Evolutionary conservation across 2,329 filamentous ascomycete species (phyloP).

Genomic region (Curvularia sp.): DNA sequence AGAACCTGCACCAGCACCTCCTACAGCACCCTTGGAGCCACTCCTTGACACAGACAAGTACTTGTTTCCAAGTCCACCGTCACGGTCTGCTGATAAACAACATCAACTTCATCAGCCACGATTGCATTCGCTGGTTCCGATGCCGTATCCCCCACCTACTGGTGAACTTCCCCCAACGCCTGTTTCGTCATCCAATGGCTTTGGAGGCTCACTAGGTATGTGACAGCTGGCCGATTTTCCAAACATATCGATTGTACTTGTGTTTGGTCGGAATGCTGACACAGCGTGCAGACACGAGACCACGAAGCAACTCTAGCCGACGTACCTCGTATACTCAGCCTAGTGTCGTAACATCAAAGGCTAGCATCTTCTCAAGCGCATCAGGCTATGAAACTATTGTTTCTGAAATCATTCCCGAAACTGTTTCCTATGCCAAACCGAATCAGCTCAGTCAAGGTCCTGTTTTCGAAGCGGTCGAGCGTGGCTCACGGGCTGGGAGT

Average conservation of each 20-base stretch:
- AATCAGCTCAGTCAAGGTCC: slow-evolving; percentile 4
- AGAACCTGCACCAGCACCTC: slow-evolving; percentile 21
- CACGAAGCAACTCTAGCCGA: slow-evolving; percentile 28
- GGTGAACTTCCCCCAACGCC: slow-evolving; percentile 29
- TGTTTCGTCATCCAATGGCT: slow-evolving; percentile 13
- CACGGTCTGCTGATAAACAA: slow-evolving; percentile 11
- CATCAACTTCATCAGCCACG: slow-evolving; percentile 19
- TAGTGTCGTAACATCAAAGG: slow-evolving; percentile 25
- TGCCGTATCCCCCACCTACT: slow-evolving; percentile 30
- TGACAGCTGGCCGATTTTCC: not conserved
- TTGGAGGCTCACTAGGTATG: slow-evolving; percentile 28
- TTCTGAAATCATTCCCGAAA: slow-evolving; percentile 25
- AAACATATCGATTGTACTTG: not conserved
- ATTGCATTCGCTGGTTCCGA: slow-evolving; percentile 16
- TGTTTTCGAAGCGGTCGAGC: slow-evolving; percentile 29
- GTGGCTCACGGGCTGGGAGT: slow-evolving; percentile 31
- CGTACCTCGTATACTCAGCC: slow-evolving; percentile 29
- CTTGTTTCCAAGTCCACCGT: slow-evolving; percentile 9
- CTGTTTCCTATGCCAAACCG: slow-evolving; percentile 14
- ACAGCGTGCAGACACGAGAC: slow-evolving; percentile 16
- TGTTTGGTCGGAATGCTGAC: slow-evolving; percentile 15
- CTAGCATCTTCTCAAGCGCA: slow-evolving; percentile 30
- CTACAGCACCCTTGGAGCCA: slow-evolving; percentile 20
- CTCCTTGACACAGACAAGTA: slow-evolving; percentile 1
- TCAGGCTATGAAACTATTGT: slow-evolving; percentile 27